Evolutionary conservation across 2,329 filamentous ascomycete genomes (phyloP).

Genomic region (Phaeosphaeriaceae sp.): DNA sequence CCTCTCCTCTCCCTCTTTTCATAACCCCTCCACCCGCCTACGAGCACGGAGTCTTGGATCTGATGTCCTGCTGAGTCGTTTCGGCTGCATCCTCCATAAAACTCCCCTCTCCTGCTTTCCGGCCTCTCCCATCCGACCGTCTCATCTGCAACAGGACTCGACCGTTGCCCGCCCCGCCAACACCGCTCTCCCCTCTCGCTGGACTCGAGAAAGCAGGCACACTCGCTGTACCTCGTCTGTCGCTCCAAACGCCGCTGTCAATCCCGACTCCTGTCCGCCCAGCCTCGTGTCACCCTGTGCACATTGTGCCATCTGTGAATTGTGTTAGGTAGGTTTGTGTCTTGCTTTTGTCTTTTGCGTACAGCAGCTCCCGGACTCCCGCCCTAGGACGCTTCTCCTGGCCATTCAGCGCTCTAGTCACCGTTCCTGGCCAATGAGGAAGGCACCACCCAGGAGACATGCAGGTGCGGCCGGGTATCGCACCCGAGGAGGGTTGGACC

Average conservation of each 20-base stretch:
- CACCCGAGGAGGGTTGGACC: not conserved
- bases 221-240: conserved; percentile 42
- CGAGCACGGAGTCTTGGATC: conserved; percentile 49
- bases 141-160: conserved; percentile 43
- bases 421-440: conserved; percentile 2
- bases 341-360: conserved; percentile 14
- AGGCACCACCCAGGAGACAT: not conserved
- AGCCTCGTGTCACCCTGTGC: conserved; percentile 34
- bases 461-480: not conserved
- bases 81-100: conserved; percentile 46
- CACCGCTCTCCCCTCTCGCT: conserved; percentile 32
- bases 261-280: conserved; percentile 30
- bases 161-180: conserved; percentile 26
- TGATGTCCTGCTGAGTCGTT: conserved; percentile 47
- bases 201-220: conserved; percentile 39
- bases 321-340: conserved; percentile 37
- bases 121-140: conserved; percentile 42
- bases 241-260: conserved; percentile 50
- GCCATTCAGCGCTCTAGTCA: not conserved
- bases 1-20: conserved; percentile 32
- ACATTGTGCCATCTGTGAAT: conserved; percentile 26
- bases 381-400: not conserved
- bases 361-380: not conserved
- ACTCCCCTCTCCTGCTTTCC: conserved; percentile 45
- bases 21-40: conserved; percentile 42